Percentiles rank a stretch among this genome's conserved stretches.
Evolutionary conservation across 768 basidiomycete genomes (phyloP).

Genomic region (Pulveroboletus sp.): DNA sequence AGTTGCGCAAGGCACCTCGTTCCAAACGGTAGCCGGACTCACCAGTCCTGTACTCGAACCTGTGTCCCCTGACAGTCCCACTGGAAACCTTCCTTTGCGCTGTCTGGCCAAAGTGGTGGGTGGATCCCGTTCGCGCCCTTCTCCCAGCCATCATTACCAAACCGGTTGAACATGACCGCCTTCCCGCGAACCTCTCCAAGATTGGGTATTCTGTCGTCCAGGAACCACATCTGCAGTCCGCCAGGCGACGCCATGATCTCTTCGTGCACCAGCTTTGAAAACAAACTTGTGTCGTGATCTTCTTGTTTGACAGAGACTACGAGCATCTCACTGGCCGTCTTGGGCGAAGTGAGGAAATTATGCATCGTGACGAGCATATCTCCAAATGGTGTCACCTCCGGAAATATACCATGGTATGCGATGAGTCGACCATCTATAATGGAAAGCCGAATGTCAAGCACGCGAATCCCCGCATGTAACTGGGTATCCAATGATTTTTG

Average conservation of each 20-base stretch:
- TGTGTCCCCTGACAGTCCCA: slow-evolving; percentile 71
- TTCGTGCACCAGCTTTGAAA: slow-evolving; percentile 61
- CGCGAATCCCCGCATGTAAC: slow-evolving; percentile 71
- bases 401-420: slow-evolving; percentile 76
- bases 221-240: slow-evolving; percentile 65
- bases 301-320: slow-evolving; percentile 92
- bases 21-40: slow-evolving; percentile 9
- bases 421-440: slow-evolving; percentile 59
- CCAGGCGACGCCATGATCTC: slow-evolving; percentile 56
- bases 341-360: slow-evolving; percentile 55
- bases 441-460: slow-evolving; percentile 77
- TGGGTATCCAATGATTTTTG: slow-evolving; percentile 58
- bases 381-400: slow-evolving; percentile 63
- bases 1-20: slow-evolving; percentile 2
- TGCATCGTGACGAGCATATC: slow-evolving; percentile 58
- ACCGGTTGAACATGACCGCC: slow-evolving; percentile 81
- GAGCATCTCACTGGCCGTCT: slow-evolving; percentile 63
- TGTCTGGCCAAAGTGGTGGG: slow-evolving; percentile 83
- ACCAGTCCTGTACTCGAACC: slow-evolving; percentile 87
- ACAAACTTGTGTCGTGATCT: slow-evolving; percentile 49
- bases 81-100: slow-evolving; percentile 61
- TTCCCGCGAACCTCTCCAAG: slow-evolving; percentile 85
- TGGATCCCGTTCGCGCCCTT: slow-evolving; percentile 80
- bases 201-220: slow-evolving; percentile 73
- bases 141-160: slow-evolving; percentile 65